Evolutionary conservation across 495 filamentous ascomycete species (phyloP), one percentile per base, ranked within the genome.

Genomic region (Friedmanniomyces endolithicus): DNA sequence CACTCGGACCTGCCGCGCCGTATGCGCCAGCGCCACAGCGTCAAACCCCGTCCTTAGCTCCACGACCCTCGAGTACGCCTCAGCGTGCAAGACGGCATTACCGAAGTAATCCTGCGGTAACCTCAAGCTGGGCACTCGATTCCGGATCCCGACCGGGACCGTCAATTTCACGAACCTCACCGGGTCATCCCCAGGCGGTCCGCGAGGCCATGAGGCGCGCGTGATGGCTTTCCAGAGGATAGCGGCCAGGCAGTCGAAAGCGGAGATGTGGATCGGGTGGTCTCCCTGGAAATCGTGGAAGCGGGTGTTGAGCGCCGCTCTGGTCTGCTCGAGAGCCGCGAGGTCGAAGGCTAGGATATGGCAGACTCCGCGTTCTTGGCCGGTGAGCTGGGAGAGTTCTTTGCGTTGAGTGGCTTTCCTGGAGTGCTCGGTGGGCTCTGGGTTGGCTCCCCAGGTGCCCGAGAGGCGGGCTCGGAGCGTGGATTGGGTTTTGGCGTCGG

Each of bases 171-270:
- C 7, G 14, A 44, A 19, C 20, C 19, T n/a, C 6, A 2, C 27
- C 17, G 39, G 3, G 23, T 45, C 40, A 2, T 39, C 29, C 3
- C 20, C 43, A 11, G 20, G 24, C 27, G 52, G n/a, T 14, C 19
- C 35, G 1, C 6, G 17, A 22, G 44, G 52, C 23, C 52, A 44
- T 1, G 27, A 19, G 8, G 52, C 52, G 2, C 52, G 29, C 24
- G 2, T 29, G n/a, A 55, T 24, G 20, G 35, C 52, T 27, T 48
- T 48, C 52, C 44, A 55, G 20, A 55, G 52, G 22, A 55, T 48
- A 19, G 43, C 44, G 14, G 44, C 27, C 9, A 55, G n/a, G 20
- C 19, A 24, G 52, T 55, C 25, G 23, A 48, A 48, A 16, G 17
- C 19, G 24, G 27, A 48, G 24, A 48, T 33, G 31, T 39, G 41